Conservation (phyloP, 2,329 filamentous ascomycete genomes). For the Tolypocladium tropicale region DNA sequence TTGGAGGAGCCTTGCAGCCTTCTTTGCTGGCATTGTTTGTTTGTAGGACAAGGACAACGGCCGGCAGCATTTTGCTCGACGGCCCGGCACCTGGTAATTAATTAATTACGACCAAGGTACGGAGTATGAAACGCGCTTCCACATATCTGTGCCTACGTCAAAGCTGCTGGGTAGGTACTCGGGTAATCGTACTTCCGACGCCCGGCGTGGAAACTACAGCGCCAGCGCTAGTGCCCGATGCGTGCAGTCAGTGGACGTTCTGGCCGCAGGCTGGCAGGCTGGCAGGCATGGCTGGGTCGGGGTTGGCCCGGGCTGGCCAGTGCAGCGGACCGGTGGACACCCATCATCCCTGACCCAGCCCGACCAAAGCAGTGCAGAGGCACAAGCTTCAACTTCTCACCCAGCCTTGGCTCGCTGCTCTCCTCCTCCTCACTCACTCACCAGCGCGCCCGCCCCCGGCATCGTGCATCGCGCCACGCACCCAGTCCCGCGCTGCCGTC, state of each 20-base stretch:
- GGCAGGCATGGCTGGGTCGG: background rate
- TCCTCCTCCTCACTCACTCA: slow-evolving; percentile 5
- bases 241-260: background rate
- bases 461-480: slow-evolving; percentile 8
- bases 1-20: too few relatives aligned
- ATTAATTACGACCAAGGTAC: too few relatives aligned
- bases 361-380: background rate
- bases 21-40: background rate
- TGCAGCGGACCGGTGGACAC: background rate
- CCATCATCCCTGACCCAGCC: background rate
- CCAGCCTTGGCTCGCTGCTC: slow-evolving; percentile 9
- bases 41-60: background rate
- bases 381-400: slow-evolving; percentile 16
- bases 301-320: background rate
- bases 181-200: background rate
- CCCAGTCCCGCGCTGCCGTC: slow-evolving; percentile 7
- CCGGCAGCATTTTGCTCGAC: too few relatives aligned
- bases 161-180: background rate
- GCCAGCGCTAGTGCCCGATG: background rate
- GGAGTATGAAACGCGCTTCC: too few relatives aligned
- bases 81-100: too few relatives aligned
- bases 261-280: background rate
- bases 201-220: background rate
- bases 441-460: slow-evolving; percentile 3
- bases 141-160: background rate